Evolutionary conservation across 768 basidiomycete genomes (phyloP).

Genomic region (Rhodosporidiobolus sp.): DNA sequence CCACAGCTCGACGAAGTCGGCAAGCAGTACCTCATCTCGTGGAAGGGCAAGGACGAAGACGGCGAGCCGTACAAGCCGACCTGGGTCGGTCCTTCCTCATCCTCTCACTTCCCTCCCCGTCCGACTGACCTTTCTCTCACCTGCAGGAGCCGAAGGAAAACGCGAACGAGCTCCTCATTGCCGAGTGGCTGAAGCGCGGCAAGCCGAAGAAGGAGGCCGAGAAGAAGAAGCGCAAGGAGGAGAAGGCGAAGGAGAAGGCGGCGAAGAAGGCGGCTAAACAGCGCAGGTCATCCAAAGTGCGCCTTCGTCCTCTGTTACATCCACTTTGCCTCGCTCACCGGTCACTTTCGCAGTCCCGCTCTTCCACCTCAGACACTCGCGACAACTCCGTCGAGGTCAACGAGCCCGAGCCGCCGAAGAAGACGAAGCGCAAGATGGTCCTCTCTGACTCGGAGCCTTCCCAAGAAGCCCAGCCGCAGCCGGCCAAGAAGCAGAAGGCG

Average conservation of each 20-base stretch:
- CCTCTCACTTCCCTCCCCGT: background rate
- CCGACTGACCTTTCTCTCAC: no score
- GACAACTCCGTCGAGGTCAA: background rate
- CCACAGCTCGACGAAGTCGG: slow-evolving; percentile 11
- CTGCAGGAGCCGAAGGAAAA: slow-evolving; percentile 34
- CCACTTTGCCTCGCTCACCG: background rate
- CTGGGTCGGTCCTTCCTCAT: slow-evolving; percentile 8
- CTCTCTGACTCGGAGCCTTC: slow-evolving; percentile 13
- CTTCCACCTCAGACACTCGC: no score
- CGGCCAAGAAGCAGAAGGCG: background rate
- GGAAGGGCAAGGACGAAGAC: slow-evolving; percentile 19
- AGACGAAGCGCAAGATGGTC: slow-evolving; percentile 12
- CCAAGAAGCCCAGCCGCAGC: background rate
- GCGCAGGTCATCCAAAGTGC: background rate
- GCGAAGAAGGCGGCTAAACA: background rate
- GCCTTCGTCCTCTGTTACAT: background rate
- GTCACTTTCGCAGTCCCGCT: background rate
- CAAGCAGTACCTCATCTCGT: slow-evolving; percentile 3
- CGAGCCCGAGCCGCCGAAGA: background rate
- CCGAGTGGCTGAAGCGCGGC: background rate
- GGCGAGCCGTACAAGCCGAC: slow-evolving; percentile 23
- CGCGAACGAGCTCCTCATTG: slow-evolving; percentile 9
- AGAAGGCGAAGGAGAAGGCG: slow-evolving; percentile 1
- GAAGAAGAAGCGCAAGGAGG: background rate
- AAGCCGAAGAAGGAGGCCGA: background rate